Conservation (phyloP, 768 basidiomycete genomes). For the Tricholoma sp. region DNA sequence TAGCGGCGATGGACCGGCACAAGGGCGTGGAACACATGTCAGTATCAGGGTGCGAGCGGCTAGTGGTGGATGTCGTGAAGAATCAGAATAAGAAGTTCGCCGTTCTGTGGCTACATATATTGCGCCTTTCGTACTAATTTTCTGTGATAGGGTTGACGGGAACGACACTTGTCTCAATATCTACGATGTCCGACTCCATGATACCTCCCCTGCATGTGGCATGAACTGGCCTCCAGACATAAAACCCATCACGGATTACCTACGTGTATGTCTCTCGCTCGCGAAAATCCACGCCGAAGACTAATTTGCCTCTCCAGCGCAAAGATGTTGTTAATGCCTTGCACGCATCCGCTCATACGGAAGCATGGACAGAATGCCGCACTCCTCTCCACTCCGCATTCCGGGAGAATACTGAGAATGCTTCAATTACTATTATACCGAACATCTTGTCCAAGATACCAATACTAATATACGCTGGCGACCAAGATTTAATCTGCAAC, state of each 20-base stretch:
- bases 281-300: neutral
- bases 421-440: slow-evolving; percentile 76
- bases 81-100: slow-evolving; percentile 38
- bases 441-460: slow-evolving; percentile 73
- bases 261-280: slow-evolving; percentile 55
- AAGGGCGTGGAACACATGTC: slow-evolving; percentile 52
- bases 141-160: slow-evolving; percentile 52
- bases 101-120: slow-evolving; percentile 10
- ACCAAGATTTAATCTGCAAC: slow-evolving; percentile 97
- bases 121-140: neutral
- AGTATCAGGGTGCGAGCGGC: slow-evolving; percentile 50
- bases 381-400: slow-evolving; percentile 62
- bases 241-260: slow-evolving; percentile 64
- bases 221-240: slow-evolving; percentile 98
- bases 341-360: slow-evolving; percentile 73
- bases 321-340: slow-evolving; percentile 76
- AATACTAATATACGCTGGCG: slow-evolving; percentile 89
- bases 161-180: slow-evolving; percentile 82
- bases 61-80: slow-evolving; percentile 44
- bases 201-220: slow-evolving; percentile 82
- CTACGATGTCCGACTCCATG: slow-evolving; percentile 91
- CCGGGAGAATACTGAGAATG: slow-evolving; percentile 46
- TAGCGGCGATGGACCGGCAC: slow-evolving; percentile 35
- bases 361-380: slow-evolving; percentile 87
- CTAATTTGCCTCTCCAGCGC: slow-evolving; percentile 43